Percentiles rank a stretch among this genome's conserved stretches.
Conservation (phyloP, 306 rosid species). For the Mimosa pudica region DNA sequence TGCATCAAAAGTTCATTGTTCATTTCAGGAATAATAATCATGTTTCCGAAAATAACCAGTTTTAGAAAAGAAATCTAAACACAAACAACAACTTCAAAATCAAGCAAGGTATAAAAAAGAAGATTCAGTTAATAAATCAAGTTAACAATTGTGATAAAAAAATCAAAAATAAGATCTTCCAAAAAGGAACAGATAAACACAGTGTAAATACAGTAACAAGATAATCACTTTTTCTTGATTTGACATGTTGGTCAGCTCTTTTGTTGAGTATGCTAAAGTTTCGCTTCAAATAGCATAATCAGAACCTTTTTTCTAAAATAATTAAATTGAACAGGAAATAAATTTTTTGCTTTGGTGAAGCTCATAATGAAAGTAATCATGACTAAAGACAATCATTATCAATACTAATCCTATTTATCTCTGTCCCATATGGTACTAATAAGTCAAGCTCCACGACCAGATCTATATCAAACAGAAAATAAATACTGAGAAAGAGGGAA, state of each 20-base stretch:
- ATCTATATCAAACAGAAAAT: conserved; percentile 1
- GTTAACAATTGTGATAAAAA: neutral
- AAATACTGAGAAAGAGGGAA: neutral
- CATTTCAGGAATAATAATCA: conserved; percentile 23
- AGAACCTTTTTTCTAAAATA: conserved; percentile 3
- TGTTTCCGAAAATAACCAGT: conserved; percentile 26
- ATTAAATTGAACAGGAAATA: conserved; percentile 25
- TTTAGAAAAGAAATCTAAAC: neutral
- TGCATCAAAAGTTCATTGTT: conserved; percentile 15
- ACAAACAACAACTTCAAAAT: neutral
- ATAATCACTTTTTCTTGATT: conserved; percentile 8
- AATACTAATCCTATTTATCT: conserved; percentile 23
- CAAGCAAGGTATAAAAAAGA: conserved; percentile 16
- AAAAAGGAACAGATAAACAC: neutral
- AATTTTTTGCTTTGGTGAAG: neutral
- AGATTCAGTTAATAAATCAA: conserved; percentile 10
- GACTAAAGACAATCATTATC: conserved; percentile 27
- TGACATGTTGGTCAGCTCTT: conserved; percentile 9
- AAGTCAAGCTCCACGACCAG: conserved; percentile 10
- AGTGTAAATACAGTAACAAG: conserved; percentile 19
- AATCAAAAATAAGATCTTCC: neutral
- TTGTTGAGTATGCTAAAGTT: conserved; percentile 23
- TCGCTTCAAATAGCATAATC: neutral
- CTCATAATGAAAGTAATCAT: conserved; percentile 25
- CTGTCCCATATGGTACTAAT: conserved; percentile 3